These are phyloP conservation scores for Penicillium longicatenatum DNA, from an alignment of 495 filamentous ascomycete genomes.

Conservation along the genomic window DNA sequence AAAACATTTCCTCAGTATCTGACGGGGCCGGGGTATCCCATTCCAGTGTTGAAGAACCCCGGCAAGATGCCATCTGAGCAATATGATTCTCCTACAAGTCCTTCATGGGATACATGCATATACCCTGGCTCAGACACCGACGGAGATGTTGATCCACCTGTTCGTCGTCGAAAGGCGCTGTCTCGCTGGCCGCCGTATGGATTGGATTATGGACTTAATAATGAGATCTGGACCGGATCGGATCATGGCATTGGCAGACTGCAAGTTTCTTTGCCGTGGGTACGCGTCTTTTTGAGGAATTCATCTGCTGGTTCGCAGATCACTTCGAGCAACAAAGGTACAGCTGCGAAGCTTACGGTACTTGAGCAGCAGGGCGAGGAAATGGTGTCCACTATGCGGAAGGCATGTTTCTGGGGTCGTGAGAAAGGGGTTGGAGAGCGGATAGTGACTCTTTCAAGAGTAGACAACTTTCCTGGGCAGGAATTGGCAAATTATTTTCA, in stretches of 20 bases:
- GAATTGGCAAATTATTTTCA: constrained; percentile 27
- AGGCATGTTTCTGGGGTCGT: constrained; percentile 44
- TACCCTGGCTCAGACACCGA: constrained; percentile 12
- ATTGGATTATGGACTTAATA: constrained; percentile 35
- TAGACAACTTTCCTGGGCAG: not conserved
- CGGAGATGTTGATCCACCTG: constrained; percentile 4
- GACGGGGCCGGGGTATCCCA: constrained; percentile 39
- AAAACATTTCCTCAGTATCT: constrained; percentile 34
- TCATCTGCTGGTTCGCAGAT: not conserved
- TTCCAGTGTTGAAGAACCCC: constrained; percentile 29
- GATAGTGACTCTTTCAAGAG: constrained; percentile 27
- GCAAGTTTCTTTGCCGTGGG: constrained; percentile 37
- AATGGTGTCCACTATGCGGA: constrained; percentile 42
- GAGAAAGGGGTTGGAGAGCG: constrained; percentile 39
- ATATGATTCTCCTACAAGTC: not conserved
- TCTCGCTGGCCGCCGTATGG: constrained; percentile 47
- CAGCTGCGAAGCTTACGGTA: constrained; percentile 15
- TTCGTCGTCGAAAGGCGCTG: constrained; percentile 38
- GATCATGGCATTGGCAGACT: constrained; percentile 23
- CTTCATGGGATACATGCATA: constrained; percentile 9
- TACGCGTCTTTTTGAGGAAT: constrained; percentile 26
- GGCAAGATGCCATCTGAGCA: constrained; percentile 3
- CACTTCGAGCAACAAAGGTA: not conserved
- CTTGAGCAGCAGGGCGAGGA: constrained; percentile 38
- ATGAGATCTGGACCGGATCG: constrained; percentile 19